Evolutionary conservation across 768 basidiomycete species (phyloP), one percentile per base, ranked within the genome.

Genomic region (Hirschioporus abietinus): DNA sequence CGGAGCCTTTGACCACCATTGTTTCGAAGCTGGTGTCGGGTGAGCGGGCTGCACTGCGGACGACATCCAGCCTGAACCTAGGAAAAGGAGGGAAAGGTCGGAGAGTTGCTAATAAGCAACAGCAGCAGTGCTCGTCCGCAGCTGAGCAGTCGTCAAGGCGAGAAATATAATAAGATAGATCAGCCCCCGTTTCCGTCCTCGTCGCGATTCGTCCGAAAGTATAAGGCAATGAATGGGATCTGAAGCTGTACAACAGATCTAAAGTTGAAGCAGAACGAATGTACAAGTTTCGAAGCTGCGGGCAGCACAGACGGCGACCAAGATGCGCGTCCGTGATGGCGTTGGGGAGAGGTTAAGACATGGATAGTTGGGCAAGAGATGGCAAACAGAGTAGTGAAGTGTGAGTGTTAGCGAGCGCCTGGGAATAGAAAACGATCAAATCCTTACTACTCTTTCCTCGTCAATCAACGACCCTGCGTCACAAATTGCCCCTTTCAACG

Each of bases 1-100:
- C 67, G 30, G 30, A 52, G 62, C 34, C 60, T 24, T 23, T 25
- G 42, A 52, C 42, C 42, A 52, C 42, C 42, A 52, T 52, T 52
- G 42, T 52, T 52, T 52, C 42, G 42, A 52, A 20, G 42, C 42
- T 15, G 42, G 20, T 2, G 42, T 20, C 42, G 42, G 42, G 20
- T 52, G 42, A 12, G 42, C 42, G 12, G 42, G 42, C 42, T 52
- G 42, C 42, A 52, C 42, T 52, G 42, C 42, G 42, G 42, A 52
- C 42, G 42, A 52, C 42, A 52, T 52, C 12, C 42, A 15, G 42
- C 42, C 42, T 52, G 42, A 20, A 15, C 15, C 42, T 52, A 52
- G 30, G 30, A 30, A 8, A 5, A 20, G 42, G 42, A 52, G 42
- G 12, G 20, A 52, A 52, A 52, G 42, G 42, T 52, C 20, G 42